Evolutionary conservation across 164 flowering plant genomes (phyloP).

Genomic region (Saururus chinensis): DNA sequence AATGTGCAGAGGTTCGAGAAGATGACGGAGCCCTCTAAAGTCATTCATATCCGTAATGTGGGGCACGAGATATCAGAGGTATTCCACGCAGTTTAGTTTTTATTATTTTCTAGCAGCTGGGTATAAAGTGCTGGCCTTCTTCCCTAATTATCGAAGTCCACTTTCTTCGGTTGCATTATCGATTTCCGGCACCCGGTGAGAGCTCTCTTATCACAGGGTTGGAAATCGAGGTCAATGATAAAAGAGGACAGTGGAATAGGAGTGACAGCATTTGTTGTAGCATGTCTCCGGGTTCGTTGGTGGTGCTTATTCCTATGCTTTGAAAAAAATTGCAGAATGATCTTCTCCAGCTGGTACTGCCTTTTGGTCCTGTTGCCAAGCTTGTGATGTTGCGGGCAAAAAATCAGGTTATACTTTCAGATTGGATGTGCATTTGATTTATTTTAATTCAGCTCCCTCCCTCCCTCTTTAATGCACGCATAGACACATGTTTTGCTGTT

Average conservation of each 20-base stretch:
- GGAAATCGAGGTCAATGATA: too few species aligned
- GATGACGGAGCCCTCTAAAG: conserved; percentile 97
- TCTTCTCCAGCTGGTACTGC: conserved; percentile 86
- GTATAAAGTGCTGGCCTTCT: background rate
- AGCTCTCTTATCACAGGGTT: too few species aligned
- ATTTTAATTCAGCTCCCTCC: too few species aligned
- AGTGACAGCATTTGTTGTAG: too few species aligned
- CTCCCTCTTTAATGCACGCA: too few species aligned
- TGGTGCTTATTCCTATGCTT: too few species aligned
- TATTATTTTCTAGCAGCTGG: background rate
- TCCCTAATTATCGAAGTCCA: too few species aligned
- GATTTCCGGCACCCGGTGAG: too few species aligned
- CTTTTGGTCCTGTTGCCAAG: conserved; percentile 82
- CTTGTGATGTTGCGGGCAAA: conserved; percentile 97
- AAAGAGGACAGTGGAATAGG: too few species aligned
- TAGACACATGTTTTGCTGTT: too few species aligned
- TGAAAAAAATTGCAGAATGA: conserved; percentile 48
- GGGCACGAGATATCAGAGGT: conserved; percentile 98
- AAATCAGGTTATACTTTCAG: conserved; percentile 59
- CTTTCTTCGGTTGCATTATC: too few species aligned
- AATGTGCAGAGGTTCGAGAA: conserved; percentile 14
- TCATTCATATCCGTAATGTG: conserved; percentile 92
- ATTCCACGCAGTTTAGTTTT: conserved; percentile 1
- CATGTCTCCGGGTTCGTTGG: too few species aligned
- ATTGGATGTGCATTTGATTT: background rate